A percentile compares a stretch with the other conserved stretches of the same genome.
phyloP scores from a whole-genome alignment of 1,284 basidiomycete species.

The Trichosporon asahii region DNA sequence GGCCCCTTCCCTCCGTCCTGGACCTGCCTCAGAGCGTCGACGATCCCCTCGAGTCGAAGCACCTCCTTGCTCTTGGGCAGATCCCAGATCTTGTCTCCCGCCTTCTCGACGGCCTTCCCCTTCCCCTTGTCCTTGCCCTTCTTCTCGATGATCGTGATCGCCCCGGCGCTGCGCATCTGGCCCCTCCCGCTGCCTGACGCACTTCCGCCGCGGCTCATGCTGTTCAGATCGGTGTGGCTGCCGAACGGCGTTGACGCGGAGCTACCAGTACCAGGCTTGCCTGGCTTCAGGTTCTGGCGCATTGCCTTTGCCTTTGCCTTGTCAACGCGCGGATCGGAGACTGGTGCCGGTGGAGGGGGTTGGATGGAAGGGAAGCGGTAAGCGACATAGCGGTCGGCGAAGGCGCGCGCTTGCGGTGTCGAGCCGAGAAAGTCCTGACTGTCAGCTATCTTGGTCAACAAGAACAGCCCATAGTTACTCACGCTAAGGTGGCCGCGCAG shows the following conservation, averaged over 20 bases:
- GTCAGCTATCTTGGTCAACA: no score
- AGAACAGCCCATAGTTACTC: no score
- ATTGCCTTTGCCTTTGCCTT: not conserved
- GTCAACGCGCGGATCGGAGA: not conserved
- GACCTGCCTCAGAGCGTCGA: constrained; percentile 31
- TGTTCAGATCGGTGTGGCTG: not conserved
- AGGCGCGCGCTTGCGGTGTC: constrained; percentile 36
- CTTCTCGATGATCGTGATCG: constrained; percentile 32
- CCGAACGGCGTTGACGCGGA: not conserved
- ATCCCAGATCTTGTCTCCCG: constrained; percentile 46
- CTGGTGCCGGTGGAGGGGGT: constrained; percentile 16
- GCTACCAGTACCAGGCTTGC: not conserved
- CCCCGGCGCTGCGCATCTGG: constrained; percentile 18
- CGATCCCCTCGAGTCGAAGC: constrained; percentile 41
- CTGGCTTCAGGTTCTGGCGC: constrained; percentile 41
- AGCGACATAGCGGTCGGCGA: constrained; percentile 39
- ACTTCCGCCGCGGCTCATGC: constrained; percentile 1
- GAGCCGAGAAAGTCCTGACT: constrained; percentile 48
- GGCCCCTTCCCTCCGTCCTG: constrained; percentile 34
- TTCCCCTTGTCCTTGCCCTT: constrained; percentile 20
- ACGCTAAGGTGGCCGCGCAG: constrained; percentile 43
- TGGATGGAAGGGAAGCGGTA: constrained; percentile 37
- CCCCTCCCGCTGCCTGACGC: not conserved
- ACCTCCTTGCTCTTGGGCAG: constrained; percentile 40
- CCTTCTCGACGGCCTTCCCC: not conserved